Conservation (phyloP, 495 filamentous ascomycete genomes). For the Aspergillus olivimuriae region DNA sequence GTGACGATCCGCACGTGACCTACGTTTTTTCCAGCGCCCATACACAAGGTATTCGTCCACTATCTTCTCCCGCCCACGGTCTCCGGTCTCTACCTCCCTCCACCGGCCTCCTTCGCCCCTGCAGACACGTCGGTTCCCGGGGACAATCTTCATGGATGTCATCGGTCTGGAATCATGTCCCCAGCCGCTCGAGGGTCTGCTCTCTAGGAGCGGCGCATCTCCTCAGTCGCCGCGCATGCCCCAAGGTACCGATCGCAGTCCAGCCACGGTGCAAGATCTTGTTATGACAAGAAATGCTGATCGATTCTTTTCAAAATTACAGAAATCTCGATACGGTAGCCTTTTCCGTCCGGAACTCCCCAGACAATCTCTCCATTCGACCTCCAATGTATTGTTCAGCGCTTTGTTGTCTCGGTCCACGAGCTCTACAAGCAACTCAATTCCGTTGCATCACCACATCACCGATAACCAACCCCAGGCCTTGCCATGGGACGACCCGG, state of each 20-base stretch:
- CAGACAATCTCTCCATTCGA: background rate
- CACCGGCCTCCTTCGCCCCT: conserved; percentile 1
- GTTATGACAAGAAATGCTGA: background rate
- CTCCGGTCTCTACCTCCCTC: background rate
- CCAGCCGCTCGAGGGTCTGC: conserved; percentile 33
- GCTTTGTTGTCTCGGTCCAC: conserved; percentile 1
- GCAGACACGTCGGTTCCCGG: background rate
- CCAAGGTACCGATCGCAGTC: conserved; percentile 25
- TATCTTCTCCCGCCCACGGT: background rate
- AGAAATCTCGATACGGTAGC: conserved; percentile 10
- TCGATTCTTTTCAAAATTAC: background rate
- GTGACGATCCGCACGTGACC: conserved; percentile 38
- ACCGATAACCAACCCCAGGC: background rate
- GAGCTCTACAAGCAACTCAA: conserved; percentile 2
- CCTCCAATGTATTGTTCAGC: conserved; percentile 3
- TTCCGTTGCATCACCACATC: background rate
- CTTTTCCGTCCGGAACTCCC: conserved; percentile 6
- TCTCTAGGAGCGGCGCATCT: conserved; percentile 32
- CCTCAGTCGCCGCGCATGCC: conserved; percentile 17
- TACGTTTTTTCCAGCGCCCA: conserved; percentile 21
- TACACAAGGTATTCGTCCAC: background rate
- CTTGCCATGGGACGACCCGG: background rate
- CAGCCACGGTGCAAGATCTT: too few species aligned
- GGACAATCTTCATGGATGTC: conserved; percentile 45
- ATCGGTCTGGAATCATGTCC: conserved; percentile 40